These are phyloP conservation scores for Aaosphaeria pasadenensis DNA, from an alignment of 2,329 filamentous ascomycete species.

Conservation along the genomic window DNA sequence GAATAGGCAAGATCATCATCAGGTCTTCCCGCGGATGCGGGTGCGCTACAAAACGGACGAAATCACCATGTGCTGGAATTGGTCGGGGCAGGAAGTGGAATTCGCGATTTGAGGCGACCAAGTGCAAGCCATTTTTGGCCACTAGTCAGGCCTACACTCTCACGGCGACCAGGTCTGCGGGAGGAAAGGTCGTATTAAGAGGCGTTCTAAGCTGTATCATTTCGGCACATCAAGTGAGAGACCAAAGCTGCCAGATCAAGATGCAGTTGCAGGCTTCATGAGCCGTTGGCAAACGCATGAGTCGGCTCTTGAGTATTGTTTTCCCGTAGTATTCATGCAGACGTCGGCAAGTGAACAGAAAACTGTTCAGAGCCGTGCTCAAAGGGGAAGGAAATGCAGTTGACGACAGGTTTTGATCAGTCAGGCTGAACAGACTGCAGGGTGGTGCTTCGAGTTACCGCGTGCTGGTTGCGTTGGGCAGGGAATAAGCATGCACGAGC, in stretches of 20 bases:
- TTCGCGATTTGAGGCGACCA: too few relatives aligned
- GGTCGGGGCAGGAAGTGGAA: too few relatives aligned
- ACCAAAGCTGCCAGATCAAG: background rate
- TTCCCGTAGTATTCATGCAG: background rate
- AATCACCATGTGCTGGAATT: too few relatives aligned
- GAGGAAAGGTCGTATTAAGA: too few relatives aligned
- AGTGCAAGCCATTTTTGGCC: too few relatives aligned
- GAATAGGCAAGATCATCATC: too few relatives aligned
- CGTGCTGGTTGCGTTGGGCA: background rate
- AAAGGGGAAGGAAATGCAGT: background rate
- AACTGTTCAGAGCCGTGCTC: background rate
- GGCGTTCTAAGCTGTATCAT: too few relatives aligned
- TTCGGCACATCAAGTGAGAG: background rate
- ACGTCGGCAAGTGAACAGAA: background rate
- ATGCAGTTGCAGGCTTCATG: background rate
- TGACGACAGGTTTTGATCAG: background rate
- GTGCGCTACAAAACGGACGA: too few relatives aligned
- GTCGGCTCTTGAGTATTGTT: background rate
- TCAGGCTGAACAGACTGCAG: background rate
- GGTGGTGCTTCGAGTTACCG: background rate
- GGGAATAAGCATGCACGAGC: too few relatives aligned
- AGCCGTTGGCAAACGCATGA: slow-evolving; percentile 1
- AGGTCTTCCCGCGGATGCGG: too few relatives aligned
- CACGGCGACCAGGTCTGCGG: too few relatives aligned
- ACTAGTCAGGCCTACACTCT: too few relatives aligned